Conservation (phyloP, 352 stramenopile genomes). For the Pythium vanterpoolii region DNA sequence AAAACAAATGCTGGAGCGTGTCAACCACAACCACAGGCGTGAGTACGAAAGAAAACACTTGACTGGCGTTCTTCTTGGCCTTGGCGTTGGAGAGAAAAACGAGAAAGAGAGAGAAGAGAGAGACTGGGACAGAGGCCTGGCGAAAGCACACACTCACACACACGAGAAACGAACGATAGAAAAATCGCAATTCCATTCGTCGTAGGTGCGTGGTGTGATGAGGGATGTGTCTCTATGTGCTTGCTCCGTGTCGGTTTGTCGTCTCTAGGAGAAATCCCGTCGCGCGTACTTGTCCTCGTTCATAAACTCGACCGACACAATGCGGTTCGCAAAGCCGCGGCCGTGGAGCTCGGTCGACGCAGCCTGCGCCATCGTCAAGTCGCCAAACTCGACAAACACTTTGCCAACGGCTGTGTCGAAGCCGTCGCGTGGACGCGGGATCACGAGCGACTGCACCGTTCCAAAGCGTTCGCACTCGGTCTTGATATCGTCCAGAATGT, state of each 20-base stretch:
- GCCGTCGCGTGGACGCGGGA: constrained; percentile 70
- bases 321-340: constrained; percentile 91
- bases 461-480: constrained; percentile 92
- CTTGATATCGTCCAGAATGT: constrained; percentile 96
- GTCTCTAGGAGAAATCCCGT: constrained; percentile 57
- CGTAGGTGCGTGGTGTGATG: constrained; percentile 1
- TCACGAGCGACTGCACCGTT: constrained; percentile 72
- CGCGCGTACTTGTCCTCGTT: constrained; percentile 85
- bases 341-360: constrained; percentile 90
- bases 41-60: not conserved
- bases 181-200: constrained; percentile 9
- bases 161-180: not conserved
- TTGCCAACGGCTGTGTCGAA: constrained; percentile 60
- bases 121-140: not conserved
- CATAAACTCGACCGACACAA: constrained; percentile 89
- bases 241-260: not conserved
- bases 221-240: not conserved
- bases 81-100: not conserved
- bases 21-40: not conserved
- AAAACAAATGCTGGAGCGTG: not conserved
- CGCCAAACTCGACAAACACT: constrained; percentile 92
- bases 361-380: constrained; percentile 64
- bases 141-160: not conserved
- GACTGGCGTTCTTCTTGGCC: no score
- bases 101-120: not conserved